A percentile compares a stretch with the other conserved stretches of the same genome.
Conservation (phyloP, 495 filamentous ascomycete species). For the Lentithecium fluviatile region DNA sequence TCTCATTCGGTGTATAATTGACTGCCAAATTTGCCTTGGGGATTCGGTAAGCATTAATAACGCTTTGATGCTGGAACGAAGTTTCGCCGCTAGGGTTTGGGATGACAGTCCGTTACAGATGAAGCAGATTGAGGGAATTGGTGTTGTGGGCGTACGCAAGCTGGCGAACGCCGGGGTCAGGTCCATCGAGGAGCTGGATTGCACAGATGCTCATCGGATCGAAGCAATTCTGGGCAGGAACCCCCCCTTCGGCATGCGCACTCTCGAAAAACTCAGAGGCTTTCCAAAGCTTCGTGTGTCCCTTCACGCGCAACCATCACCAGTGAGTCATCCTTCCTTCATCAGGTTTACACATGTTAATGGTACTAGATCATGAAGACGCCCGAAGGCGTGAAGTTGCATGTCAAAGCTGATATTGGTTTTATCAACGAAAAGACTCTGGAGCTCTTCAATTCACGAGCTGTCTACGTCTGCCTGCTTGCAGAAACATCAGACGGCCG, state of each 20-base stretch:
- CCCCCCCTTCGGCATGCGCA: slow-evolving; percentile 75
- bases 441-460: slow-evolving; percentile 58
- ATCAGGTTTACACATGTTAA: not conserved
- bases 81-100: slow-evolving; percentile 78
- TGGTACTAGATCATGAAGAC: slow-evolving; percentile 40
- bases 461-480: slow-evolving; percentile 70
- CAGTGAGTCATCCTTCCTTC: slow-evolving; percentile 41
- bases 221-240: slow-evolving; percentile 76
- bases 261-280: slow-evolving; percentile 60
- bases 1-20: slow-evolving; percentile 78
- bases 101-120: slow-evolving; percentile 81
- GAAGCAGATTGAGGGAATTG: slow-evolving; percentile 83
- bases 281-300: slow-evolving; percentile 75
- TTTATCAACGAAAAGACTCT: slow-evolving; percentile 69
- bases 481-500: slow-evolving; percentile 73
- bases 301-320: slow-evolving; percentile 50
- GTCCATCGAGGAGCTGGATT: slow-evolving; percentile 68
- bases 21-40: slow-evolving; percentile 68
- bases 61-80: slow-evolving; percentile 75
- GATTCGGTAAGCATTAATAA: slow-evolving; percentile 67
- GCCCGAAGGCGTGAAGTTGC: slow-evolving; percentile 53
- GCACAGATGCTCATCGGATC: slow-evolving; percentile 66
- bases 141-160: slow-evolving; percentile 73
- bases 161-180: slow-evolving; percentile 68
- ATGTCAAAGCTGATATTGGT: slow-evolving; percentile 66